Base-by-base conservation (phyloP, 495 filamentous ascomycete species). In the Penicillium bovifimosum region DNA sequence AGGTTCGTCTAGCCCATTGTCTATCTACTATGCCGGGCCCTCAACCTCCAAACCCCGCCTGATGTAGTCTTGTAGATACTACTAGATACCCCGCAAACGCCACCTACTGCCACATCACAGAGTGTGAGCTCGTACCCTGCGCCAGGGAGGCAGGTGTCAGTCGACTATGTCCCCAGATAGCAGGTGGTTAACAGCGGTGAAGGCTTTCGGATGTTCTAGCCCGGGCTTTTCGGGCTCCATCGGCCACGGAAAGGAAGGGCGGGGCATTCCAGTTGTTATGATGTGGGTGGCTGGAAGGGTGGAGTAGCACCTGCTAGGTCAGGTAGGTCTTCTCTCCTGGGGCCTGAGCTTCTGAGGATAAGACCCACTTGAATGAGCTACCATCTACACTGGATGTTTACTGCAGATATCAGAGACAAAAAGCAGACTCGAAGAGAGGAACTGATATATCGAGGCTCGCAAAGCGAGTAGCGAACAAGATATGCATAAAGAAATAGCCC, bases 11-110 rank as follows among this genome's bases (percentile, higher is more conserved):
- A 14, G 34, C 34, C 32, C 32, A 34, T 24, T 24, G 14, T 36
- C 34, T 6, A 16, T 16, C 5, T n/a, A 6, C 5, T n/a, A 6
- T 36, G 34, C 13, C 4, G 20, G 20, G 10, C 2, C 9, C 34
- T 36, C 24, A 28, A 13, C 24, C 5, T 27, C 39, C 5, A n/a
- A 3, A 13, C n/a, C 39, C 11, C 38, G 10, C 17, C 11, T 27
- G 13, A 40, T 39, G 9, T n/a, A n/a, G n/a, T n/a, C 14, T 16
- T 39, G 13, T 9, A 51, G 27, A 36, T 11, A n/a, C n/a, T n/a
- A n/a, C 17, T 20, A 31, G 14, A 24, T 32, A 51, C 48, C 48
- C 48, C 28, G 38, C 40, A 6, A 33, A 42, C 17, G 47, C 47
- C 39, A 35, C 48, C 14, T 20, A 26, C 24, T 11, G 28, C 13